Evolutionary conservation across 371 early-diverging fungal species (phyloP).

Genomic region (Lichtheimia corymbifera): DNA sequence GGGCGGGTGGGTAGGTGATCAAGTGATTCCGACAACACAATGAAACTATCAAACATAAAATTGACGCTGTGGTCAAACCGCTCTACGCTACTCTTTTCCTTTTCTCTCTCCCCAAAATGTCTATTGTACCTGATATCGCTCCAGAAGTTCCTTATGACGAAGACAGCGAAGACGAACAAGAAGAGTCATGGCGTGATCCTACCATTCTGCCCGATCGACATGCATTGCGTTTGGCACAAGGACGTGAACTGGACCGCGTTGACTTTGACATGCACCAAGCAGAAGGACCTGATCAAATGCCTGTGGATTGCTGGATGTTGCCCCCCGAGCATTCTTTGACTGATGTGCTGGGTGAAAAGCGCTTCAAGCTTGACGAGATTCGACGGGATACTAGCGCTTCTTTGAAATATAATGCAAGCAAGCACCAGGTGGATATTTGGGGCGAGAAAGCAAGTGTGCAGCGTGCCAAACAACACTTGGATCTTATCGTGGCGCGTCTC

Average conservation of each 20-base stretch:
- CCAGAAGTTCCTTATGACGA: constrained; percentile 36
- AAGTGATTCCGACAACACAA: too few species aligned
- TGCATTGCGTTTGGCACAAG: neutral
- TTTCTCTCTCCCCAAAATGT: neutral
- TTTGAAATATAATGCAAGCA: constrained; percentile 31
- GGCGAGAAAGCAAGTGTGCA: constrained; percentile 27
- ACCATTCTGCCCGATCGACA: neutral
- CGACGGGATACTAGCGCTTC: constrained; percentile 25
- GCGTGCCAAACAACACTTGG: constrained; percentile 29
- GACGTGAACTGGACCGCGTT: neutral
- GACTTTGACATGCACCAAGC: neutral
- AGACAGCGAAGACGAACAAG: constrained; percentile 12
- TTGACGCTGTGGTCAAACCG: neutral
- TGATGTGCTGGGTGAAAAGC: constrained; percentile 26
- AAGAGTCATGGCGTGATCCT: constrained; percentile 3
- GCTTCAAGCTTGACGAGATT: constrained; percentile 25
- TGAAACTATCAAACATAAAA: too few species aligned
- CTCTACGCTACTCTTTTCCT: neutral
- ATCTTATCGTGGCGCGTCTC: constrained; percentile 14
- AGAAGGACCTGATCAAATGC: constrained; percentile 18
- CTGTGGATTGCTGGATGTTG: constrained; percentile 46
- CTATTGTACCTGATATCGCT: constrained; percentile 3
- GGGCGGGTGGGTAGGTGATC: too few species aligned
- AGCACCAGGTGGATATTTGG: constrained; percentile 50
- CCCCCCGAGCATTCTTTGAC: constrained; percentile 24